Base-by-base conservation (phyloP, 139 green algal genomes). In the Micromonas pusilla region DNA sequence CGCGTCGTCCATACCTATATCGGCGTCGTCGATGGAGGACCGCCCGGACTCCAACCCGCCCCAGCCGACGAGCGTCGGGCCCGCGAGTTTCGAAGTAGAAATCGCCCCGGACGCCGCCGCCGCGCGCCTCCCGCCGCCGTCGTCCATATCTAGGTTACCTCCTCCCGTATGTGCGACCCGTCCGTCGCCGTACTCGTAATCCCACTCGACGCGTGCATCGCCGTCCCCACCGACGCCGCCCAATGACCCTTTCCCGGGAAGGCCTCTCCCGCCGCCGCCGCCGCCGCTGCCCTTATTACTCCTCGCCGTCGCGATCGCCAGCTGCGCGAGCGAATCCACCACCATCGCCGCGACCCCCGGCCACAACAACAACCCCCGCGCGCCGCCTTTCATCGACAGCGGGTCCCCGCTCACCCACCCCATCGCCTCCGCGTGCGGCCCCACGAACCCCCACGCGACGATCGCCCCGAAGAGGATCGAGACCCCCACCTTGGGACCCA, bases 361-460 rank as follows among this genome's bases (percentile, higher is more conserved):
- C 75, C 75, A 80, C 4, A 80, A 38, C n/a, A 80, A 62, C 52
- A 64, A 80, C 0, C 75, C 75, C 31, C 75, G 36, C 63, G 63
- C 75, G 2, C 75, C 75, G 31, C 32, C 54, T 38, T 66, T 74
- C n/a, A 72, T 65, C 2, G 39, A 31, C 28, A 60, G 23, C 9
- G 25, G 26, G 16, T 71, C 31, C 23, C 60, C 52, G n/a, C 57
- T 66, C 26, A 52, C 32, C 62, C 57, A 71, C n/a, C 75, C 65
- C 32, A 28, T 70, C 19, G 63, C 26, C 9, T 74, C 57, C 34
- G 66, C 63, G 2, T 31, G 5, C 16, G 75, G 75, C 1, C 52
- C 75, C 1, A 80, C 32, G 28, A 80, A 28, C 32, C 75, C 75
- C 75, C 75, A 80, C 38, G 75, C 75, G 52, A 30, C 19, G 16